Conservation (phyloP, 2,329 filamentous ascomycete genomes). For the Calonectria leucothoes region DNA sequence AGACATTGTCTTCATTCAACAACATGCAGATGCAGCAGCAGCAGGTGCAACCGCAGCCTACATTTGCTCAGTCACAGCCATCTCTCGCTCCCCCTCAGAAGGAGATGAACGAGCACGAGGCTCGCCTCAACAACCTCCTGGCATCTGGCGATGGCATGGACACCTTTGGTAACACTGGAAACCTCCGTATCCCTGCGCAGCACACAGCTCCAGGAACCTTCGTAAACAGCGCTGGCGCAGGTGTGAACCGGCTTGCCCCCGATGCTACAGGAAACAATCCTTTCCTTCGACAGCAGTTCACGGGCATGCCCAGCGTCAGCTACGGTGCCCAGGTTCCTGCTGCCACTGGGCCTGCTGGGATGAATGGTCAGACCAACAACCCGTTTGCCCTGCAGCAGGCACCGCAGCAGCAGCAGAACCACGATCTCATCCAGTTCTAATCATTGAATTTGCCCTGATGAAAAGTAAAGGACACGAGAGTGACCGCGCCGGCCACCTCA, state of each 20-base stretch:
- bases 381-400: slow-evolving; percentile 66
- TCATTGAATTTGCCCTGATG: slow-evolving; percentile 12
- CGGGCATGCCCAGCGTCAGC: slow-evolving; percentile 74
- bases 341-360: slow-evolving; percentile 67
- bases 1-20: slow-evolving; percentile 73
- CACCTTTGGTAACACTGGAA: slow-evolving; percentile 97
- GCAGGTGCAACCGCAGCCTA: slow-evolving; percentile 48
- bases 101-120: slow-evolving; percentile 72
- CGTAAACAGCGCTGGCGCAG: slow-evolving; percentile 91
- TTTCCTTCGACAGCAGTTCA: slow-evolving; percentile 87
- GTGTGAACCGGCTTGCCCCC: slow-evolving; percentile 75
- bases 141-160: slow-evolving; percentile 92
- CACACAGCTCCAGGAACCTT: slow-evolving; percentile 97
- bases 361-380: slow-evolving; percentile 67
- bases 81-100: slow-evolving; percentile 58
- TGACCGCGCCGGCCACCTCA: background rate
- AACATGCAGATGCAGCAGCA: slow-evolving; percentile 64
- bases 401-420: slow-evolving; percentile 62
- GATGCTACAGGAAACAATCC: slow-evolving; percentile 89
- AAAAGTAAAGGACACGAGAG: background rate
- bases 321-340: slow-evolving; percentile 66
- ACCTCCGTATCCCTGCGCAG: slow-evolving; percentile 93
- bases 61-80: slow-evolving; percentile 44
- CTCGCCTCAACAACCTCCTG: slow-evolving; percentile 87
- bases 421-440: slow-evolving; percentile 75